These are phyloP conservation scores for Claviceps capensis DNA, from an alignment of 2,329 filamentous ascomycete species.

Conservation along the genomic window DNA sequence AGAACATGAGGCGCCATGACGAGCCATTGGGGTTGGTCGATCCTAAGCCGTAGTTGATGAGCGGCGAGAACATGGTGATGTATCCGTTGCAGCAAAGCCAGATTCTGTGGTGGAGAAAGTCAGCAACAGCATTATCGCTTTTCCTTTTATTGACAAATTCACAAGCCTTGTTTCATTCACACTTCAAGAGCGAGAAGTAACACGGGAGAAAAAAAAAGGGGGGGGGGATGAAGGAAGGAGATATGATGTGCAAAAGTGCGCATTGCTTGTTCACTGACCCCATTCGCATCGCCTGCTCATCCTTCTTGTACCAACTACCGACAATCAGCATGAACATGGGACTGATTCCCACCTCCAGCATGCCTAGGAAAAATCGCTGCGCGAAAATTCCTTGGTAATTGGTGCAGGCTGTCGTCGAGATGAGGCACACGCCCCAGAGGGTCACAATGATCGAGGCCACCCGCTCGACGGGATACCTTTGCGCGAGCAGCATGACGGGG, in stretches of 20 bases:
- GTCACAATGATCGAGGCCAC: slow-evolving; percentile 13
- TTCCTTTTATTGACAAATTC: neutral
- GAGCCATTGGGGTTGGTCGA: slow-evolving; percentile 35
- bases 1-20: slow-evolving; percentile 43
- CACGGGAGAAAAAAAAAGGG: neutral
- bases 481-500: slow-evolving; percentile 17
- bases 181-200: neutral
- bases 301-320: slow-evolving; percentile 5
- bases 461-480: slow-evolving; percentile 16
- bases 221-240: neutral
- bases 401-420: slow-evolving; percentile 21
- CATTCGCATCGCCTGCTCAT: slow-evolving; percentile 26
- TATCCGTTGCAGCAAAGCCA: slow-evolving; percentile 32
- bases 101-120: slow-evolving; percentile 11
- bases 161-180: neutral
- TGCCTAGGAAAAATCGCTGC: slow-evolving; percentile 27
- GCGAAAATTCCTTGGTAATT: slow-evolving; percentile 25
- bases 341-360: slow-evolving; percentile 25
- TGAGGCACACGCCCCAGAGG: slow-evolving; percentile 21
- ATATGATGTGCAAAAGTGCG: neutral
- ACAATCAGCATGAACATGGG: slow-evolving; percentile 10
- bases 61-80: slow-evolving; percentile 45
- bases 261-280: neutral
- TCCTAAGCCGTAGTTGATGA: slow-evolving; percentile 46
- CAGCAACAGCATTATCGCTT: neutral